Evolutionary conservation across 2,329 filamentous ascomycete genomes (phyloP), one percentile per base, ranked within the genome.

Genomic region (Phoma sp.): DNA sequence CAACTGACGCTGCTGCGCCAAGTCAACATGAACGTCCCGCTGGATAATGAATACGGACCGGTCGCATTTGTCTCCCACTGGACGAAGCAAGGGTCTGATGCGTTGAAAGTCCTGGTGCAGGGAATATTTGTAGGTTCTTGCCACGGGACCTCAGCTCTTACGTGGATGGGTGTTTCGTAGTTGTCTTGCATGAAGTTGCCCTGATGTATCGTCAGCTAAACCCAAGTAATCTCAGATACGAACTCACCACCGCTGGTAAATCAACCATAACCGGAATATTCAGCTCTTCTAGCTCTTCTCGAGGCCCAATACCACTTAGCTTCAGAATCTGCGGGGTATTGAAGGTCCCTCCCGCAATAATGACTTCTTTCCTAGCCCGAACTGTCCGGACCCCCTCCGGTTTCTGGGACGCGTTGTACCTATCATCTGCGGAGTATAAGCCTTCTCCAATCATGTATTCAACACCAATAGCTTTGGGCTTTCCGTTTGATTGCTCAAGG

Each of bases 261-360:
- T 13, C 78, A 2, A 79, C 74, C 13, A 86, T 55, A 0, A 82
- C 73, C 1, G 77, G 66, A 58, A 89, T 87, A 4, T 75, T 71
- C 60, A 83, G 79, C 37, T 75, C 72, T 14, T 77, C 57, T 3
- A 89, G 78, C 54, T 85, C 79, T 0, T 73, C 65, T 2, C 69
- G 61, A 0, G 84, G 83, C 0, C 86, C 86, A 27, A 89, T 80
- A 4, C 86, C 86, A 47, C 79, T 83, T 0, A 88, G 80, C 73
- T 85, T 83, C 4, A 89, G 80, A 3, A 89, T 69, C 69, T 89
- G 86, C 2, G 85, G 84, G 1, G 81, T 81, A 67, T 87, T 84
- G 69, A 83, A 88, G 1, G 83, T 80, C 4, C 86, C 86, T 3
- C 56, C 63, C 10, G 63, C 55, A 2, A 68, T 10, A 11, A 70